phyloP scores from a whole-genome alignment of 495 filamentous ascomycete species.

The Tetracladium setigerum region DNA sequence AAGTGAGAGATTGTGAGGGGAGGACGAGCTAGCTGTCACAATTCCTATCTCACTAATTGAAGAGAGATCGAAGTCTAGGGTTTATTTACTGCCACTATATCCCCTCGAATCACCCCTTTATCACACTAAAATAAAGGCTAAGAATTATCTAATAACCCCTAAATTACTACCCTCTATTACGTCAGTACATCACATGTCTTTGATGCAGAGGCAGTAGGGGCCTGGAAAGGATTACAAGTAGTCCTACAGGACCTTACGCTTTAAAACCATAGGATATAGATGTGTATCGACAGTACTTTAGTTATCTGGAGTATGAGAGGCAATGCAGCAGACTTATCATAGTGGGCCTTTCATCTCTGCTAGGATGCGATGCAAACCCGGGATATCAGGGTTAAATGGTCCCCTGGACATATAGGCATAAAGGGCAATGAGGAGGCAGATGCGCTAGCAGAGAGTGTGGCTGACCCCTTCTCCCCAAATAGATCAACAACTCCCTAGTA shows the following conservation, averaged over 20 bases:
- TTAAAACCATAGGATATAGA: not conserved
- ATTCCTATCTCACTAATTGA: too few species aligned
- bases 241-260: not conserved
- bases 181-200: slow-evolving; percentile 2
- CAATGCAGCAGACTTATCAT: not conserved
- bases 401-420: not conserved
- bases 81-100: too few species aligned
- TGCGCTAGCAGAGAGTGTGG: not conserved
- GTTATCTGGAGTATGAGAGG: not conserved
- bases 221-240: not conserved
- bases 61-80: too few species aligned
- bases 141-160: too few species aligned
- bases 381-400: not conserved
- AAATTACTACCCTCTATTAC: too few species aligned
- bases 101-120: too few species aligned
- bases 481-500: not conserved
- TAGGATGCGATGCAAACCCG: not conserved
- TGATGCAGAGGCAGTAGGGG: not conserved
- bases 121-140: too few species aligned
- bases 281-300: slow-evolving; percentile 2
- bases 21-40: too few species aligned
- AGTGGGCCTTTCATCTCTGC: not conserved
- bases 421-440: not conserved
- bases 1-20: too few species aligned
- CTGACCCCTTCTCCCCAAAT: not conserved